Conservation (phyloP, 2,329 filamentous ascomycete species). For the Colletotrichum lupini region DNA sequence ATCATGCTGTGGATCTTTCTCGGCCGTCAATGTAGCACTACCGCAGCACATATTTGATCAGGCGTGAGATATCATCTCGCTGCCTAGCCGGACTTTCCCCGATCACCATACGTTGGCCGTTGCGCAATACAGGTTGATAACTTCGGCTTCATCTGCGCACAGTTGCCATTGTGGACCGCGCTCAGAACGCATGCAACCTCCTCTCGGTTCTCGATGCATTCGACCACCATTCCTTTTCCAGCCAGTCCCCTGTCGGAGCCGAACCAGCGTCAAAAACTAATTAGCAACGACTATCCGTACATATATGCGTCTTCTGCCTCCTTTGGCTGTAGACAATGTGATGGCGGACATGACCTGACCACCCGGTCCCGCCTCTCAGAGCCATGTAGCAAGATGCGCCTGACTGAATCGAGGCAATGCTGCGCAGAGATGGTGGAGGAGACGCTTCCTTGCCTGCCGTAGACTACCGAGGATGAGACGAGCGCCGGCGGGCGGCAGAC, state of each 20-base stretch:
- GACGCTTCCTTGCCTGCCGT: not conserved
- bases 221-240: constrained; percentile 21
- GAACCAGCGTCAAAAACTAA: not conserved
- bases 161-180: constrained; percentile 7
- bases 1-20: not conserved
- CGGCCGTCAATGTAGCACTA: not conserved
- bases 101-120: not conserved
- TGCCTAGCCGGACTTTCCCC: not conserved
- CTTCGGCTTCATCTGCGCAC: constrained; percentile 5
- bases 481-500: not conserved
- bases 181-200: not conserved
- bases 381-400: not conserved
- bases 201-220: constrained; percentile 18
- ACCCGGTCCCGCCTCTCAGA: not conserved
- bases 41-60: not conserved
- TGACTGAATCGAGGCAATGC: not conserved
- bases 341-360: not conserved
- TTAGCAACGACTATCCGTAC: not conserved
- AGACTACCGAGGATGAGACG: not conserved
- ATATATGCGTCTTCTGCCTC: not conserved
- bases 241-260: not conserved
- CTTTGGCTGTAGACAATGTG: not conserved
- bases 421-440: not conserved
- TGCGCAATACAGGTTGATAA: not conserved
- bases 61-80: not conserved